Base-by-base conservation (phyloP, 371 early-diverging fungal species). In the Syncephalastrum contaminatum region DNA sequence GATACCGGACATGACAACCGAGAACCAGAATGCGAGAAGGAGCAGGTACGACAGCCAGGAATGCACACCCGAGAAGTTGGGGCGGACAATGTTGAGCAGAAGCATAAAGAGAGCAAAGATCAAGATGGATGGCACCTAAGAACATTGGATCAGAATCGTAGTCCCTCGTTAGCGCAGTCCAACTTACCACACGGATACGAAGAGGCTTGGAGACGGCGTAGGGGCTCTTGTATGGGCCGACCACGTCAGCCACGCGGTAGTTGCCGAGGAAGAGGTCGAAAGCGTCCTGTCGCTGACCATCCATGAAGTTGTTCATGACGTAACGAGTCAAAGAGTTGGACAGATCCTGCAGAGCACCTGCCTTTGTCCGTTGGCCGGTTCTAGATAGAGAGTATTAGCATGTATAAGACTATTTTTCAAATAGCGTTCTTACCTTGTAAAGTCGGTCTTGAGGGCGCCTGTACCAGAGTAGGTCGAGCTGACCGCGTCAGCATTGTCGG, bases 401-500 rank as follows among this genome's bases (percentile, higher is more conserved):
- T 12, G 36, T 48, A 3, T 19, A 16, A 39, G 14, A 5, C 25
- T 15, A 10, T 16, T 44, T 15, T 22, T 43, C n/a, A 5, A 2
- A 30, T 12, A 1, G 20, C 21, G 19, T 20, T 22, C 16, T 48
- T 76, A 77, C 80, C 93, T 80, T 19, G 99, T 98, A 57, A 92
- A 95, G 64, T 99, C 98, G 4, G 98, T 96, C 63, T 99, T 98
- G 39, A 99, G 81, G 4, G 99, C 99, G 18, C 95, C 94, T 4
- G 99, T 99, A 51, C 99, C 99, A 19, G 96, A 90, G 71, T 99
- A 99, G 45, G 92, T 94, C 25, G 84, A 67, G 63, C 95, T 93
- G 36, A 99, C 82, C 10, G 85, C 91, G 80, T 99, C 97, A n/a
- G 98, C 99, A 76, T 99, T 95, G 66, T 99, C 95, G 21, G 96